A percentile compares a stretch with the other conserved stretches of the same genome.
These are phyloP conservation scores for Globisporangium spiculum DNA, from an alignment of 352 stramenopile species.

Conservation along the genomic window DNA sequence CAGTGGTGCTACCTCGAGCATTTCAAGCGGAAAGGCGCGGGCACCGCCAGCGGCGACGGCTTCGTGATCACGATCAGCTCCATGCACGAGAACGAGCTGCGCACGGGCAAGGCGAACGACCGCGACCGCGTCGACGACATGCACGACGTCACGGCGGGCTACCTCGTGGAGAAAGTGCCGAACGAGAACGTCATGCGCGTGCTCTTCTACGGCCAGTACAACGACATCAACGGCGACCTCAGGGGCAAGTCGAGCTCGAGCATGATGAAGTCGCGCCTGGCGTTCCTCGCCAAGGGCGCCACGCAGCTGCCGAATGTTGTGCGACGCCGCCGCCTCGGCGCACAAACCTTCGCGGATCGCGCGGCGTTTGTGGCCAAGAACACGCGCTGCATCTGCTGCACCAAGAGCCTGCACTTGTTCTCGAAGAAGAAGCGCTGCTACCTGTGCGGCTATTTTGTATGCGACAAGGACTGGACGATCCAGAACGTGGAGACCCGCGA, in stretches of 20 bases:
- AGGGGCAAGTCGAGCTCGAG: conserved; percentile 13
- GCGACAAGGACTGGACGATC: conserved; percentile 33
- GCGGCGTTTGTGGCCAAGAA: conserved; percentile 46
- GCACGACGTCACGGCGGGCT: conserved; percentile 32
- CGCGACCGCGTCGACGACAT: conserved; percentile 33
- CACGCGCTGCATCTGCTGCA: conserved; percentile 54
- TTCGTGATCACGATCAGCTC: conserved; percentile 37
- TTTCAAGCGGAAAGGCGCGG: conserved; percentile 14
- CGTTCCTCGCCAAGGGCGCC: conserved; percentile 33
- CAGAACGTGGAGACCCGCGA: conserved; percentile 25
- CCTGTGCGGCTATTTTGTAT: conserved; percentile 38
- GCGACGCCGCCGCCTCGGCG: conserved; percentile 50
- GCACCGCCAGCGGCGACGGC: not conserved
- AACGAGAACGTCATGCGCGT: conserved; percentile 32
- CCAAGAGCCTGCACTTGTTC: conserved; percentile 36
- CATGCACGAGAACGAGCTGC: conserved; percentile 24
- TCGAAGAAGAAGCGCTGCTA: conserved; percentile 36
- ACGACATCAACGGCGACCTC: conserved; percentile 11
- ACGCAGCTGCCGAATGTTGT: conserved; percentile 43
- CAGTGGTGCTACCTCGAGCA: conserved; percentile 20
- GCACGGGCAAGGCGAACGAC: conserved; percentile 33
- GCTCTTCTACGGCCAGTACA: conserved; percentile 36
- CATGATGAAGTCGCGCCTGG: conserved; percentile 29
- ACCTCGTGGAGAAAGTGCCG: conserved; percentile 33
- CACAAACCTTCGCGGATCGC: conserved; percentile 49